These are phyloP conservation scores for Candida sp. DNA, from an alignment of 1,139 yeast genomes.

Conservation along the genomic window DNA sequence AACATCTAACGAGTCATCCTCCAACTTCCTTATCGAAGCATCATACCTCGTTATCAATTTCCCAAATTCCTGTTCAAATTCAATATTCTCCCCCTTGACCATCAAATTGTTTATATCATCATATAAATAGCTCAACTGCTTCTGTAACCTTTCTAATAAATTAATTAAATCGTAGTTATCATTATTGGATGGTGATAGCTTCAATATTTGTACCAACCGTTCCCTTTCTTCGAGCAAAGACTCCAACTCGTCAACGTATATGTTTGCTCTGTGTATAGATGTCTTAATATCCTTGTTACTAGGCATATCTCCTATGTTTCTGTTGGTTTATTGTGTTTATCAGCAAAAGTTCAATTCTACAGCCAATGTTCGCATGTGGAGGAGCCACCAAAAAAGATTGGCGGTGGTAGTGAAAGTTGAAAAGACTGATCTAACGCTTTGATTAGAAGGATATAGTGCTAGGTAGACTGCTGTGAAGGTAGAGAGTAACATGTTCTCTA, in stretches of 20 bases:
- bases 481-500: constrained; percentile 21
- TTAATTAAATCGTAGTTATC: constrained; percentile 53
- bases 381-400: not conserved
- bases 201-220: constrained; percentile 37
- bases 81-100: constrained; percentile 7
- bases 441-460: too few relatives aligned
- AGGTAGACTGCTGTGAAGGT: not conserved
- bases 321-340: not conserved
- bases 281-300: constrained; percentile 12
- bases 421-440: too few relatives aligned
- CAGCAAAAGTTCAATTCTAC: too few relatives aligned
- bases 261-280: constrained; percentile 12
- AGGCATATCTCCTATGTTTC: constrained; percentile 2
- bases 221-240: constrained; percentile 49
- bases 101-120: constrained; percentile 23
- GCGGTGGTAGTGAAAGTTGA: not conserved
- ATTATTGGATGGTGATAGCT: constrained; percentile 47
- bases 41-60: constrained; percentile 18
- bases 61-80: constrained; percentile 12
- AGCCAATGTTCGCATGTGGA: not conserved
- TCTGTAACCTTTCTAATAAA: constrained; percentile 33
- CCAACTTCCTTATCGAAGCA: constrained; percentile 16
- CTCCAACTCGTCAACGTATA: constrained; percentile 32
- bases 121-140: constrained; percentile 26
- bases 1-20: constrained; percentile 28